Evolutionary conservation across 768 basidiomycete species (phyloP).

Genomic region (Psilocybe subaeruginosa): DNA sequence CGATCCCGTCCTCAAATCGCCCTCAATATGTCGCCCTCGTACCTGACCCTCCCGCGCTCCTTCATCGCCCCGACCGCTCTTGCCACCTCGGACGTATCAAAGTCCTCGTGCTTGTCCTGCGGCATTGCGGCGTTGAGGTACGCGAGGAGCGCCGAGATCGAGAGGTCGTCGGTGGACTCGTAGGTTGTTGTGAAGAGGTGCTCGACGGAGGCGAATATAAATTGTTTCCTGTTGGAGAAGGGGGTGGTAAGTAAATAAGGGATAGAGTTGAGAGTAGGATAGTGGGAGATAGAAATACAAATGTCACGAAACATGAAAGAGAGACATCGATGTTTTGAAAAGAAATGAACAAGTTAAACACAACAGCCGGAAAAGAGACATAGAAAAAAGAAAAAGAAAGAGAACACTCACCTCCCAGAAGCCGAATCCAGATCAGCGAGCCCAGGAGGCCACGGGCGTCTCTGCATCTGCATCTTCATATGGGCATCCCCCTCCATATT

Average conservation of each 20-base stretch:
- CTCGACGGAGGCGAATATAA: slow-evolving; percentile 61
- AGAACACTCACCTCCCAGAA: slow-evolving; percentile 57
- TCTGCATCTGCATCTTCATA: not conserved
- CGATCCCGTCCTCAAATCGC: too few species aligned
- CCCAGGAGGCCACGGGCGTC: slow-evolving; percentile 29
- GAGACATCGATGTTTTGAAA: too few species aligned
- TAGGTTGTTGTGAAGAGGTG: slow-evolving; percentile 74
- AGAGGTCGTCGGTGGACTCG: slow-evolving; percentile 66
- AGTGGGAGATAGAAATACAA: not conserved
- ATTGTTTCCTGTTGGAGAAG: slow-evolving; percentile 46
- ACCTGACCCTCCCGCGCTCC: slow-evolving; percentile 48
- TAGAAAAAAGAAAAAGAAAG: slow-evolving; percentile 2
- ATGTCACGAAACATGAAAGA: too few species aligned
- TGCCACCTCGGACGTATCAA: slow-evolving; percentile 74
- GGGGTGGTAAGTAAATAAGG: slow-evolving; percentile 8
- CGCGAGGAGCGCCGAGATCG: slow-evolving; percentile 66
- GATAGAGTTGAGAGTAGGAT: not conserved
- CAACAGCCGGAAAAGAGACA: too few species aligned
- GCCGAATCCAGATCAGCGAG: slow-evolving; percentile 65
- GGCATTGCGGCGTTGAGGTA: slow-evolving; percentile 81
- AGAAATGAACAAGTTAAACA: too few species aligned
- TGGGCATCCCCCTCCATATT: too few species aligned
- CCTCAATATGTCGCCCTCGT: slow-evolving; percentile 52
- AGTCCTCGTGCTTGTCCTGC: slow-evolving; percentile 79
- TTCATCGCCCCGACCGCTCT: slow-evolving; percentile 47